Percentiles rank a stretch among this genome's conserved stretches.
Evolutionary conservation across 2,329 filamentous ascomycete genomes (phyloP).

Genomic region (Rutstroemia sp.): DNA sequence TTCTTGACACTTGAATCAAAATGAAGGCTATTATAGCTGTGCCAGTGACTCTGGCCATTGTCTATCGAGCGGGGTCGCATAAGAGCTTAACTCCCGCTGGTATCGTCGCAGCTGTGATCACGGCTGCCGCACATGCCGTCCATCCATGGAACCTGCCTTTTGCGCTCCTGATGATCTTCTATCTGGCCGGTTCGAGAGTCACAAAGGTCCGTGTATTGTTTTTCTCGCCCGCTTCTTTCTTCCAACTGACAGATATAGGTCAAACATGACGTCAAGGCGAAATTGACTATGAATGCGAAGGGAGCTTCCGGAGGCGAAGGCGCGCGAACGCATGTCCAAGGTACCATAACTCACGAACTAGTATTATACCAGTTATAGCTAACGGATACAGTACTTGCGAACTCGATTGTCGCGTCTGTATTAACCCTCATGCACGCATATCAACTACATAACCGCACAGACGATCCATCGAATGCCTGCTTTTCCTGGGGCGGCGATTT

Average conservation of each 20-base stretch:
- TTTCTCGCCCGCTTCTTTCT: neutral
- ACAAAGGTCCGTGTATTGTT: conserved; percentile 59
- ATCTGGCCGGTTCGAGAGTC: conserved; percentile 72
- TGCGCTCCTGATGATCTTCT: conserved; percentile 74
- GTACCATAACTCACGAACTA: conserved; percentile 25
- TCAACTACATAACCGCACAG: conserved; percentile 45
- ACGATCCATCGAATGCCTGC: conserved; percentile 33
- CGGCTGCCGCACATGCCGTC: conserved; percentile 74
- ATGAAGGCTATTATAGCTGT: conserved; percentile 54
- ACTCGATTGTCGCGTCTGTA: conserved; percentile 72
- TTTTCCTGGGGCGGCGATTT: conserved; percentile 56
- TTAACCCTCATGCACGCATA: conserved; percentile 51
- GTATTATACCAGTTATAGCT: conserved; percentile 2
- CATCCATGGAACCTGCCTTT: conserved; percentile 96
- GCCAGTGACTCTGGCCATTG: conserved; percentile 51
- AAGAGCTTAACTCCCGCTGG: conserved; percentile 74
- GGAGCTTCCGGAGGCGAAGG: conserved; percentile 73
- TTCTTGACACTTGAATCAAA: neutral
- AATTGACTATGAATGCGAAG: conserved; percentile 68
- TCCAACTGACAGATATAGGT: conserved; percentile 44
- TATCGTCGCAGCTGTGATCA: conserved; percentile 62
- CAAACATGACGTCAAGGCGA: conserved; percentile 80
- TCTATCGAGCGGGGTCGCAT: conserved; percentile 60
- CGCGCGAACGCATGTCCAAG: conserved; percentile 76
- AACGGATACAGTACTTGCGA: conserved; percentile 60